phyloP scores from a whole-genome alignment of 805 yeast species.

The Kurtzmaniella fragi region DNA sequence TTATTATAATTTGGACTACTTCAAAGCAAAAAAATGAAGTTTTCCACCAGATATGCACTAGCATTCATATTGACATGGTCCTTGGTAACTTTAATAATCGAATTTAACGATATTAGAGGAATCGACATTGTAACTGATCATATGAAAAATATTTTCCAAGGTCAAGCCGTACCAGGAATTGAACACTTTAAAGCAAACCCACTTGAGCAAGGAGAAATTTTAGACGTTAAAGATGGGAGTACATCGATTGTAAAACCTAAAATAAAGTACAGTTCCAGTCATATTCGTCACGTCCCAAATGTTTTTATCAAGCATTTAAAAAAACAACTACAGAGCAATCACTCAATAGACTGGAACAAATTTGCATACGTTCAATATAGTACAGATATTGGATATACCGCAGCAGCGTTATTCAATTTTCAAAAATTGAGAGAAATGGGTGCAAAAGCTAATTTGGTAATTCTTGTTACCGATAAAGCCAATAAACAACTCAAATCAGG shows the following conservation, averaged over 20 bases:
- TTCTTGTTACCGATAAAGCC: constrained; percentile 6
- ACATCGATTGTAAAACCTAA: not conserved
- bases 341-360: constrained; percentile 10
- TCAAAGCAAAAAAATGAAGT: too few relatives aligned
- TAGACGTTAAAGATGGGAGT: too few relatives aligned
- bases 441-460: constrained; percentile 10
- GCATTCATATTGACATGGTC: too few relatives aligned
- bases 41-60: too few relatives aligned
- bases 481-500: not conserved
- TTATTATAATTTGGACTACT: too few relatives aligned
- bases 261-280: not conserved
- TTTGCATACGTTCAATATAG: constrained; percentile 61
- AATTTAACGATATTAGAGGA: too few relatives aligned
- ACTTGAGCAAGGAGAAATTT: too few relatives aligned
- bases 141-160: too few relatives aligned
- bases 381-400: constrained; percentile 45
- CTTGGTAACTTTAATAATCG: too few relatives aligned
- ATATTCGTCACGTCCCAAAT: not conserved
- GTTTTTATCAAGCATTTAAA: not conserved
- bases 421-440: constrained; percentile 24
- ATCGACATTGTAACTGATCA: too few relatives aligned
- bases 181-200: too few relatives aligned
- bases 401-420: constrained; percentile 46
- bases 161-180: too few relatives aligned
- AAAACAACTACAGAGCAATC: constrained; percentile 3